These are phyloP conservation scores for Penicillium macrosclerotiorum DNA, from an alignment of 495 filamentous ascomycete genomes.

Conservation along the genomic window DNA sequence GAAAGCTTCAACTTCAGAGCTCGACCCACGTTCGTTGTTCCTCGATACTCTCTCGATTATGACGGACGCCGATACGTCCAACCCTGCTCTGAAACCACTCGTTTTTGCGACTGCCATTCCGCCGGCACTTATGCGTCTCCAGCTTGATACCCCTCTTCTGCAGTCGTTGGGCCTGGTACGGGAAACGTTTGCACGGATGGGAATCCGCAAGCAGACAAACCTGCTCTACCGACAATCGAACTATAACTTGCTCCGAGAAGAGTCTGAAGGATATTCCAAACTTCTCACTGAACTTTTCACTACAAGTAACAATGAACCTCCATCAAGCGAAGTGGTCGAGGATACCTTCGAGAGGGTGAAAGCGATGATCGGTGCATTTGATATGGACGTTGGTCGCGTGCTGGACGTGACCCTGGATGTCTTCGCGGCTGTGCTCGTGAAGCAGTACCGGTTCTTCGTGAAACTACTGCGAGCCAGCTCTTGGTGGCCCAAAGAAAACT, in stretches of 20 bases:
- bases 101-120: conserved; percentile 70
- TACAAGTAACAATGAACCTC: conserved; percentile 61
- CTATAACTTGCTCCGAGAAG: conserved; percentile 93
- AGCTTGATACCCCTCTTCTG: conserved; percentile 76
- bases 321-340: conserved; percentile 60
- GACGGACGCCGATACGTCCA: conserved; percentile 58
- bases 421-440: conserved; percentile 78
- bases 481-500: conserved; percentile 83
- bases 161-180: conserved; percentile 74
- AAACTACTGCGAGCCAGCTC: conserved; percentile 87
- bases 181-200: conserved; percentile 77
- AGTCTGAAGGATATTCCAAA: conserved; percentile 92
- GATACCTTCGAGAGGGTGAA: conserved; percentile 79
- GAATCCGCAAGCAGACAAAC: conserved; percentile 85
- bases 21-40: conserved; percentile 70
- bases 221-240: conserved; percentile 92
- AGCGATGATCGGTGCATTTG: conserved; percentile 87
- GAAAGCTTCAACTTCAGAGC: conserved; percentile 28
- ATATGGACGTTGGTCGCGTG: conserved; percentile 90
- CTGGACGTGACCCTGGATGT: conserved; percentile 90
- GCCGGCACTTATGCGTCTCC: conserved; percentile 67
- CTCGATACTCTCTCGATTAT: conserved; percentile 78
- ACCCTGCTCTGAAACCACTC: conserved; percentile 48
- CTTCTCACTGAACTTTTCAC: conserved; percentile 86
- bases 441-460: conserved; percentile 87